Evolutionary conservation across 2,329 filamentous ascomycete species (phyloP).

Genomic region (Sclerotinia nivalis): DNA sequence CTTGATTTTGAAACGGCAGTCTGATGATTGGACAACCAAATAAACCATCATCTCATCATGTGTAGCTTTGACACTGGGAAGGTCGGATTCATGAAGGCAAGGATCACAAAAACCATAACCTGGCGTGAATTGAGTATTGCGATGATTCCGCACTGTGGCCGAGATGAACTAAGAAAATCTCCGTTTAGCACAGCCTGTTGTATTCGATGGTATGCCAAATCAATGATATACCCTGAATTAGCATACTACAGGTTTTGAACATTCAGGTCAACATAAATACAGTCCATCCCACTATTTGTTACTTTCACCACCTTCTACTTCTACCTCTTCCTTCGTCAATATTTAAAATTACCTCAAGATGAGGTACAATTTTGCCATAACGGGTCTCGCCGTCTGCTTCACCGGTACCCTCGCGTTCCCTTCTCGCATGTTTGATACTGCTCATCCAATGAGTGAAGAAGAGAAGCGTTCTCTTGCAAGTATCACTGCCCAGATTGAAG

Average conservation of each 20-base stretch:
- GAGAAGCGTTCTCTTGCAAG: slow-evolving; percentile 29
- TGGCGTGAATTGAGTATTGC: background rate
- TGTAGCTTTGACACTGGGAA: background rate
- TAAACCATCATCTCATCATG: background rate
- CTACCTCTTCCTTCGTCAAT: background rate
- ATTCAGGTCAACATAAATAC: background rate
- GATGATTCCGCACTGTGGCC: too few relatives aligned
- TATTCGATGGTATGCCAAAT: background rate
- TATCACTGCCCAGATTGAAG: slow-evolving; percentile 28
- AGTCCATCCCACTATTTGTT: background rate
- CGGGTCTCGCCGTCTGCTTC: slow-evolving; percentile 21
- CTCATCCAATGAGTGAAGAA: slow-evolving; percentile 25
- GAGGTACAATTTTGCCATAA: slow-evolving; percentile 27
- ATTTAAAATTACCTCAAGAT: slow-evolving; percentile 15
- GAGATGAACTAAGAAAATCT: background rate
- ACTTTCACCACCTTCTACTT: background rate
- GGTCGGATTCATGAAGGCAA: background rate
- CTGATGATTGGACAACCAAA: background rate
- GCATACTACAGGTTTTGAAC: background rate
- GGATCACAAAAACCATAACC: background rate
- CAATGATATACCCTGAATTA: too few relatives aligned
- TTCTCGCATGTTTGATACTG: slow-evolving; percentile 31
- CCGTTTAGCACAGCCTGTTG: background rate
- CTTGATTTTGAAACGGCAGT: background rate
- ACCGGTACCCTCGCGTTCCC: slow-evolving; percentile 29